Evolutionary conservation across 768 basidiomycete genomes (phyloP), one percentile per base, ranked within the genome.

Genomic region (Galerina sulciceps): DNA sequence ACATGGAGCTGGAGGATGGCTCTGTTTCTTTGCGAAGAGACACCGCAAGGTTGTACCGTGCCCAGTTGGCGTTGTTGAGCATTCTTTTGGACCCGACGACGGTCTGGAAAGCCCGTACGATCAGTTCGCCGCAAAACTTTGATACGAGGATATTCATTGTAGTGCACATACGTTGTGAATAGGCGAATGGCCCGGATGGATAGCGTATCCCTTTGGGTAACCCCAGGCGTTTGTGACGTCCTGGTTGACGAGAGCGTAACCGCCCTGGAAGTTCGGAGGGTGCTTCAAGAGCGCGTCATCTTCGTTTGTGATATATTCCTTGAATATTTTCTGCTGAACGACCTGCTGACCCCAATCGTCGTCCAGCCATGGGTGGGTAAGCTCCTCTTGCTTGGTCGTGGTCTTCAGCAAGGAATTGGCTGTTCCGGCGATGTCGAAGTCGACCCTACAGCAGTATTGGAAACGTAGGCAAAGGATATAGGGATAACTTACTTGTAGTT

Each of bases 11-110:
- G 13, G 82, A 83, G 0, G 75, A 73, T 2, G 83, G 85, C 69
- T 89, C 88, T 1, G 79, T 80, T 17, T 89, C 88, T 69, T 89
- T 86, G 36, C 82, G 77, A 52, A 69, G 72, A 15, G 85, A 81
- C 11, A 88, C 80, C 1, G 84, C 84, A 4, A 87, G 70, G 66
- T 85, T 84, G 66, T 88, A 84, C 35, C 84, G 79, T 2, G 86
- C 87, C 83, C 86, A 89, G 63, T 88, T 85, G 3, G 81, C 85
- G 52, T 88, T 88, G 35, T 85, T 80, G 47, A 82, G 69, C 8
- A 85, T 74, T 1, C 86, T 79, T 70, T 87, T 87, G 35, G 81
- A 85, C 5, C 86, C 81, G 0, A 86, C 76, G 49, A 84, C 81
- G 4, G 82, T 82, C 85, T 85, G 62, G 62, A 37, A 50, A 37